Conservation (phyloP, 176 grass and related monocot species). For the Dactylis glomerata region DNA sequence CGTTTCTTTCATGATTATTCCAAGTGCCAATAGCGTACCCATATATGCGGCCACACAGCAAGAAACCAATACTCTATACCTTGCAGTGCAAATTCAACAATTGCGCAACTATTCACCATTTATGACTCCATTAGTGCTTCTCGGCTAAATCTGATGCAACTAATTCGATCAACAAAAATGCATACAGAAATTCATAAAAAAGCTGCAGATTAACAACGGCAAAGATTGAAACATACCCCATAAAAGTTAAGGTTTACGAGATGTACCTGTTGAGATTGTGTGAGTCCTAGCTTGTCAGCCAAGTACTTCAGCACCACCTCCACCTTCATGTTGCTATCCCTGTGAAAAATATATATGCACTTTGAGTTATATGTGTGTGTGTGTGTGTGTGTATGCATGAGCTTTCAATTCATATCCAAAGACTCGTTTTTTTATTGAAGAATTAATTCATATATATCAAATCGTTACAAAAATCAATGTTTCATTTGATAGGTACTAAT, state of each 20-base stretch:
- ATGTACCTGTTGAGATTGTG: slow-evolving; percentile 59
- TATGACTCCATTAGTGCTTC: background rate
- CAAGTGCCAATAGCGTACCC: slow-evolving; percentile 26
- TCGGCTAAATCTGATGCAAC: background rate
- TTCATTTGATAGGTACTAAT: slow-evolving; percentile 24
- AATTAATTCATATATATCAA: background rate
- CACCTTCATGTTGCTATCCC: slow-evolving; percentile 72
- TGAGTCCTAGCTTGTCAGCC: slow-evolving; percentile 66
- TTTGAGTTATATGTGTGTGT: slow-evolving; percentile 1
- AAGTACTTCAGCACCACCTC: slow-evolving; percentile 78
- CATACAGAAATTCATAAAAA: no score
- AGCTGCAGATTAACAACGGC: background rate
- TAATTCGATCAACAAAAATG: background rate
- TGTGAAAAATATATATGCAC: slow-evolving; percentile 39
- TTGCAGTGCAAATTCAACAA: slow-evolving; percentile 27
- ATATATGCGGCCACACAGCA: slow-evolving; percentile 2
- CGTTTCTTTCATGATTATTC: slow-evolving; percentile 60
- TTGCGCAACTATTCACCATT: background rate
- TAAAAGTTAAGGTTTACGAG: background rate
- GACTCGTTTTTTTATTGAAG: background rate
- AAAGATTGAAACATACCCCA: background rate
- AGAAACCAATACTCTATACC: background rate
- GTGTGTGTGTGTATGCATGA: background rate
- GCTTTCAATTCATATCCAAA: slow-evolving; percentile 10
- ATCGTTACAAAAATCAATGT: background rate